Conservation (phyloP, 169 alveolate genomes). For the Cryptosporidium parvum region DNA sequence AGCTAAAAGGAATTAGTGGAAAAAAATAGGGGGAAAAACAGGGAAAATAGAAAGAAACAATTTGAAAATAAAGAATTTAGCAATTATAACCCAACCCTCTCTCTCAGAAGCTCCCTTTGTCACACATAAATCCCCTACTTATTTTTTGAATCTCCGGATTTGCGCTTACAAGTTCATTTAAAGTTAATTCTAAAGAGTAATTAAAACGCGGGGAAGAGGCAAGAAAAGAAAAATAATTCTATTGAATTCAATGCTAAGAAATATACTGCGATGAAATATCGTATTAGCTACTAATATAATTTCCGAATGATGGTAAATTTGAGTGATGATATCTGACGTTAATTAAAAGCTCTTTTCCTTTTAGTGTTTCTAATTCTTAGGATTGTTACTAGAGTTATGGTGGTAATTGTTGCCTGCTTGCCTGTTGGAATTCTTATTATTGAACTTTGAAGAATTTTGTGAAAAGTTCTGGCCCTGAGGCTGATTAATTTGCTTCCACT, state of each 20-base stretch:
- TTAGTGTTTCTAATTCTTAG: background rate
- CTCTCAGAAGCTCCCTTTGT: too few species aligned
- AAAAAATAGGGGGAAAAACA: background rate
- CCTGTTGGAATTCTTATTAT: background rate
- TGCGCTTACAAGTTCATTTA: background rate
- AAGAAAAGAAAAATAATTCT: background rate
- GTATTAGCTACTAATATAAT: background rate
- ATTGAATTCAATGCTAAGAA: constrained; percentile 3
- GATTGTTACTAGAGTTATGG: constrained; percentile 7
- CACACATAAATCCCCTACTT: background rate
- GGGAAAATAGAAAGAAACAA: background rate
- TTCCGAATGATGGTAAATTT: background rate
- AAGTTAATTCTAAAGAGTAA: background rate
- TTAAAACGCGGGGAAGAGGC: background rate
- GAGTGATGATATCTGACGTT: background rate
- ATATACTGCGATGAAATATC: background rate
- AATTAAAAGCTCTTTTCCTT: background rate
- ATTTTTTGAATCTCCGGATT: background rate
- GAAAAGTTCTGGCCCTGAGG: background rate
- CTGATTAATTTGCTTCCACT: constrained; percentile 43
- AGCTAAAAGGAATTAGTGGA: background rate
- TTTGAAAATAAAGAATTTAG: background rate
- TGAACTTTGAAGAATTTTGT: constrained; percentile 10
- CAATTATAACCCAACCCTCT: background rate
- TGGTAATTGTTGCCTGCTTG: background rate